phyloP scores from a whole-genome alignment of 306 rosid genomes.

The Luffa acutangula region DNA sequence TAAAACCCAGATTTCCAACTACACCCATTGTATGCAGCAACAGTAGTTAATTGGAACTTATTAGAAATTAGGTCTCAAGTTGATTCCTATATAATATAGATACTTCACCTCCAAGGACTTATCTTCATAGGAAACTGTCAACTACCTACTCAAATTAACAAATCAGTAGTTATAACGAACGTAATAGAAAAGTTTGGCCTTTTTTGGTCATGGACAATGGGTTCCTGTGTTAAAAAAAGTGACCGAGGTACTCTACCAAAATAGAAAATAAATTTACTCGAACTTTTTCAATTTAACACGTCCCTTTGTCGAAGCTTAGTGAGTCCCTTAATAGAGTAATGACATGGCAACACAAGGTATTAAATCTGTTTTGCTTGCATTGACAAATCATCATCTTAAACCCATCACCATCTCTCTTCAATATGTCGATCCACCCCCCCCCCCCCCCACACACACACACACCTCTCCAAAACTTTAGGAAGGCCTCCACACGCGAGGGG shows the following conservation, averaged over 20 bases:
- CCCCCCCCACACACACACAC: background rate
- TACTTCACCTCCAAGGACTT: background rate
- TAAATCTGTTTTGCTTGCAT: too few species aligned
- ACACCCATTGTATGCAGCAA: background rate
- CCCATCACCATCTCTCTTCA: background rate
- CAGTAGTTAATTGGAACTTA: background rate
- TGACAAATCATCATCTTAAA: too few species aligned
- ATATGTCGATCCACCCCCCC: background rate
- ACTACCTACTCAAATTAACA: background rate
- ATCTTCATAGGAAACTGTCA: background rate
- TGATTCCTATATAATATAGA: background rate
- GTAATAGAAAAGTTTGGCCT: background rate
- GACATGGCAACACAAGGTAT: background rate
- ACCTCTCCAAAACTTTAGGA: background rate
- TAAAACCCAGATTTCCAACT: background rate
- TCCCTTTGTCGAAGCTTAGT: too few species aligned
- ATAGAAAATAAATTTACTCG: too few species aligned
- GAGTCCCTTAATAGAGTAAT: background rate
- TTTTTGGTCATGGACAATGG: background rate
- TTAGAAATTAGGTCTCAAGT: background rate
- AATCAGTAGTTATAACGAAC: background rate
- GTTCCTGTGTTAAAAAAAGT: background rate
- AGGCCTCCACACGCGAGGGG: background rate
- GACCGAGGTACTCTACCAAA: background rate
- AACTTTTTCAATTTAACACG: too few species aligned